Percentiles rank a stretch among this genome's conserved stretches.
Conservation (phyloP, 1,284 basidiomycete species). For the Tremellales sp. region DNA sequence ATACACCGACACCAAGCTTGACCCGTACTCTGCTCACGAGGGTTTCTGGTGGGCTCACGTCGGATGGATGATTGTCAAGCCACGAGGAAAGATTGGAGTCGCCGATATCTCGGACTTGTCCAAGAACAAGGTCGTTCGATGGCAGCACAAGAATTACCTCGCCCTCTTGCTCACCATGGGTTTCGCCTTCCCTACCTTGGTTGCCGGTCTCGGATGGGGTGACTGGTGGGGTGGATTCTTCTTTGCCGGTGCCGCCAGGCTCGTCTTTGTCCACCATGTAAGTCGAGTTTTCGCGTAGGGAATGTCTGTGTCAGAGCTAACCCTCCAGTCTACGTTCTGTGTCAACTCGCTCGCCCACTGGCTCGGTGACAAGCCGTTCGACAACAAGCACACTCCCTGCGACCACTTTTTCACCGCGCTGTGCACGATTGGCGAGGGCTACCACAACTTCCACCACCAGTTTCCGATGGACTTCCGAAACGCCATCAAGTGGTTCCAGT, state of each 20-base stretch:
- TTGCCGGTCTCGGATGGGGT: conserved; percentile 76
- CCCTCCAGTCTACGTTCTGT: conserved; percentile 79
- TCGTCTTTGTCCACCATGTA: conserved; percentile 85
- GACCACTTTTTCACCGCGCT: conserved; percentile 84
- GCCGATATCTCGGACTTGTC: conserved; percentile 82
- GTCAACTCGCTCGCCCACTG: conserved; percentile 94
- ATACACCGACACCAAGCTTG: conserved; percentile 92
- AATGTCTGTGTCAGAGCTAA: not conserved
- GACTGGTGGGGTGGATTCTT: conserved; percentile 80
- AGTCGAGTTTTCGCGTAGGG: conserved; percentile 35
- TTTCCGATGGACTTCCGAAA: conserved; percentile 94
- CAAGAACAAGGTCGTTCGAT: conserved; percentile 70
- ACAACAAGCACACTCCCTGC: conserved; percentile 90
- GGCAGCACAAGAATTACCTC: conserved; percentile 80
- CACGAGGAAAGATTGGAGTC: conserved; percentile 77
- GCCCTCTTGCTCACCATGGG: conserved; percentile 67
- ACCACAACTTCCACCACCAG: conserved; percentile 94
- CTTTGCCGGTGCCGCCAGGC: conserved; percentile 76
- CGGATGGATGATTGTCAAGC: conserved; percentile 91
- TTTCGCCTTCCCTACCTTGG: conserved; percentile 67
- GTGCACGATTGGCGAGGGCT: conserved; percentile 85
- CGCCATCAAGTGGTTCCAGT: conserved; percentile 88
- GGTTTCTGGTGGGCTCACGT: conserved; percentile 72
- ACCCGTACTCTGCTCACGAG: conserved; percentile 86
- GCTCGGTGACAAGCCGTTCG: conserved; percentile 86